Conservation (phyloP, 1,284 basidiomycete genomes). For the Microbotryum silenes-acaulis region DNA sequence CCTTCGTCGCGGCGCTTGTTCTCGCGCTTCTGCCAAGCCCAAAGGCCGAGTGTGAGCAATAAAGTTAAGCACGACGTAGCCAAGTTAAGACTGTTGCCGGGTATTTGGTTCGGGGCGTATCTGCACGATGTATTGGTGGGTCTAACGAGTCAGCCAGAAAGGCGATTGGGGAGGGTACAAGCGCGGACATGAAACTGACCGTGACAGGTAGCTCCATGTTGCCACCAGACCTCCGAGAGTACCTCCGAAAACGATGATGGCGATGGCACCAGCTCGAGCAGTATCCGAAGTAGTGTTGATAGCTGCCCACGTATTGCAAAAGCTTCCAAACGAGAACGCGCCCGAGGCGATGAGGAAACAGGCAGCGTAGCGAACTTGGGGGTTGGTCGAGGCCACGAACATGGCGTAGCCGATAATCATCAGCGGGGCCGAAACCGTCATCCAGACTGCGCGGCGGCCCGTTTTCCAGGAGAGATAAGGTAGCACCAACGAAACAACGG, state of each 20-base stretch:
- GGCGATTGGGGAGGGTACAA: too few relatives aligned
- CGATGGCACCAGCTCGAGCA: slow-evolving; percentile 35
- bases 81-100: slow-evolving; percentile 29
- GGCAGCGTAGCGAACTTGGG: slow-evolving; percentile 32
- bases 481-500: slow-evolving; percentile 31
- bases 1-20: slow-evolving; percentile 23
- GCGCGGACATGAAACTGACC: neutral
- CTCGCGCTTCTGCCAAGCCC: too few relatives aligned
- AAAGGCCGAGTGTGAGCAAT: slow-evolving; percentile 13
- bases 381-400: slow-evolving; percentile 31
- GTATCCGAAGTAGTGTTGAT: slow-evolving; percentile 38
- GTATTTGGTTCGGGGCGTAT: neutral
- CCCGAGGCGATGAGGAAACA: slow-evolving; percentile 37
- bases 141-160: too few relatives aligned
- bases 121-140: too few relatives aligned
- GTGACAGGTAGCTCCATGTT: slow-evolving; percentile 35
- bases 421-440: slow-evolving; percentile 33
- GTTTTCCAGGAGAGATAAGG: slow-evolving; percentile 38
- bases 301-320: slow-evolving; percentile 25
- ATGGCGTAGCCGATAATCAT: slow-evolving; percentile 34
- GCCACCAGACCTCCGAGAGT: slow-evolving; percentile 38
- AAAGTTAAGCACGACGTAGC: slow-evolving; percentile 22
- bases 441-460: too few relatives aligned
- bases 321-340: slow-evolving; percentile 37
- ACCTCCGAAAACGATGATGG: slow-evolving; percentile 35